Evolutionary conservation across 257 asterid genomes (phyloP), one percentile per base, ranked within the genome.

Genomic region (Forsythia viridissima): DNA sequence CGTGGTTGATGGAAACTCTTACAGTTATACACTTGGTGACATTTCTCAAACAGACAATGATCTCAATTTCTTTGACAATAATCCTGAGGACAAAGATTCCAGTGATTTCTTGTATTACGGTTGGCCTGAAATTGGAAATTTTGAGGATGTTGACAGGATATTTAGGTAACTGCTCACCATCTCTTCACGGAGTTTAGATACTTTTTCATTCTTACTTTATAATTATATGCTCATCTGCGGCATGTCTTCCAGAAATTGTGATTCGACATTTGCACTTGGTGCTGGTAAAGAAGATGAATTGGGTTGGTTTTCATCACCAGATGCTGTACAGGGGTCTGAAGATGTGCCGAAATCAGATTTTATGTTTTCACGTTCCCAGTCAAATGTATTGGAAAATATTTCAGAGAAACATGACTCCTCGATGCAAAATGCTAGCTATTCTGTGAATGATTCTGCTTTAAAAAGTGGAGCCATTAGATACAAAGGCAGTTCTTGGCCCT

Each of bases 131-230:
- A 88, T 93, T 76, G 96, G 87, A 78, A 92, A 90, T 83, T 95
- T 95, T 75, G 99, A 92, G 77, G 98, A 92, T 74, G 94, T 92
- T 72, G 97, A 93, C 84, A 85, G 87, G 88, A 91, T 93, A 87
- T 91, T 95, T 83, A 88, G 97, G 98, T 93, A 92, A 12, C 84
- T 75, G 10, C 76, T 74, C 40, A 18, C 24, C 24, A 51, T 16
- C 9, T 73, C 44, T 57, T 42, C 61, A 43, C 67, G 38, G 73
- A 37, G 41, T 10, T 61, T 71, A 61, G 8, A 36, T 20, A n/a
- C 18, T 16, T 20, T 59, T 82, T 37, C 73, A 75, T 74, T 83
- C 44, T 55, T 65, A 57, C 68, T 70, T 37, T 37, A 55, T 72
- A 76, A 34, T 68, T 66, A 51, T 63, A 72, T 67, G 39, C 80